Percentiles rank a stretch among this genome's conserved stretches.
Conservation (phyloP, 257 asterid species). For the Solanum habrochaites region DNA sequence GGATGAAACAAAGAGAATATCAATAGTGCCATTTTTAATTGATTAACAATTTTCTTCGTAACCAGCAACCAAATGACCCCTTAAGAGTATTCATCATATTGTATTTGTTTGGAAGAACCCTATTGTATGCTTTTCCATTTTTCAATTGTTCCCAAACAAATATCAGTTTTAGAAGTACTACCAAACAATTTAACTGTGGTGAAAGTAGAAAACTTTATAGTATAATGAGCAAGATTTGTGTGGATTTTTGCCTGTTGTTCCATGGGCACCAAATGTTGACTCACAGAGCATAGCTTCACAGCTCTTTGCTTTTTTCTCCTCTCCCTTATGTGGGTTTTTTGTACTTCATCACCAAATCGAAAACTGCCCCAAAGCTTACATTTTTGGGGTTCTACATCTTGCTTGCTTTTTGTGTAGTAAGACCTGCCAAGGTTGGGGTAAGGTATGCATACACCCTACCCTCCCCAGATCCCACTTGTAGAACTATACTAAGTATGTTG, state of each 20-base stretch:
- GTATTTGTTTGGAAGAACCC: slow-evolving; percentile 15
- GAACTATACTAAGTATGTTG: background rate
- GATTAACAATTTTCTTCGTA: background rate
- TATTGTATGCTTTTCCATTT: slow-evolving; percentile 1
- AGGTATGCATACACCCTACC: background rate
- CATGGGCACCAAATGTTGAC: slow-evolving; percentile 78
- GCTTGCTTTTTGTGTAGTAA: slow-evolving; percentile 77
- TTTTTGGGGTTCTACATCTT: slow-evolving; percentile 86
- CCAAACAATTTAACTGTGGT: slow-evolving; percentile 11
- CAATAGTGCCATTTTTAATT: background rate
- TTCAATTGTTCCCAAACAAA: background rate
- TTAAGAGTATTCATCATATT: background rate
- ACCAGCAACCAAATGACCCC: background rate
- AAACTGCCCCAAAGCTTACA: slow-evolving; percentile 73
- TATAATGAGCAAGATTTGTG: slow-evolving; percentile 12
- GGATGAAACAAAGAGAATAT: background rate
- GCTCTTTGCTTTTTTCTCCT: slow-evolving; percentile 60
- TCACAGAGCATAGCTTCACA: slow-evolving; percentile 74
- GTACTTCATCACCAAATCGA: slow-evolving; percentile 77
- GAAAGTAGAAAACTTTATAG: slow-evolving; percentile 2
- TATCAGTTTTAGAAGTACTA: background rate
- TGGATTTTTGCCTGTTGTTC: slow-evolving; percentile 63
- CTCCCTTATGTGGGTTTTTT: slow-evolving; percentile 75
- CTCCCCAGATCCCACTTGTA: background rate
- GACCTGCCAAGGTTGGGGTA: background rate